Evolutionary conservation across 371 early-diverging fungal species (phyloP).

Genomic region (Fennellomyces sp.): DNA sequence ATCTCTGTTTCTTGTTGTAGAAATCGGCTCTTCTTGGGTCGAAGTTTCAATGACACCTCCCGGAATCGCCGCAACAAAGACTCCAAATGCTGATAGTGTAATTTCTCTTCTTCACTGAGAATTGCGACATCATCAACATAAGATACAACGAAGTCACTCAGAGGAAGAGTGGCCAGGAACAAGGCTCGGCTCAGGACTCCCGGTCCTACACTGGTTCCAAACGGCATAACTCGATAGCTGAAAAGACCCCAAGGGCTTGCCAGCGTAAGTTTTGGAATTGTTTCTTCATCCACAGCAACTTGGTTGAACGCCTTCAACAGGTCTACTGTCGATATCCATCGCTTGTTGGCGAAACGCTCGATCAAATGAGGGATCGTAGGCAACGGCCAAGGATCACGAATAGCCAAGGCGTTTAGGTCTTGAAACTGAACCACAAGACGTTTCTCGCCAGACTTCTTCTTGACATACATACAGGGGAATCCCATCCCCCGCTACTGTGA

Average conservation of each 20-base stretch:
- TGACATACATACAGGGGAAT: constrained; percentile 7
- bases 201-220: constrained; percentile 19
- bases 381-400: constrained; percentile 7
- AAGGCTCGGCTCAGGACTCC: constrained; percentile 11
- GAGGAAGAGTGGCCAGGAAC: constrained; percentile 3
- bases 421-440: constrained; percentile 3
- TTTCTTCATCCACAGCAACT: constrained; percentile 1
- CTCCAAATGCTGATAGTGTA: not conserved
- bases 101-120: not conserved
- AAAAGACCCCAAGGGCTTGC: constrained; percentile 13
- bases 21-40: not conserved
- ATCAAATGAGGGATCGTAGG: not conserved
- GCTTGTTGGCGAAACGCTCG: not conserved
- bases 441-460: constrained; percentile 7
- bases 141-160: not conserved
- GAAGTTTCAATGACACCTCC: not conserved
- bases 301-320: constrained; percentile 8
- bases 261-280: constrained; percentile 3
- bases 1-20: not conserved
- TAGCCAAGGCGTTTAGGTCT: constrained; percentile 10
- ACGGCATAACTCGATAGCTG: constrained; percentile 15
- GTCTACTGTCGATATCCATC: not conserved
- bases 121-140: constrained; percentile 5
- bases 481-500: constrained; percentile 1
- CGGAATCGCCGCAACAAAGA: not conserved